Evolutionary conservation across 2,329 filamentous ascomycete species (phyloP).

Genomic region (Zarea fungicola): DNA sequence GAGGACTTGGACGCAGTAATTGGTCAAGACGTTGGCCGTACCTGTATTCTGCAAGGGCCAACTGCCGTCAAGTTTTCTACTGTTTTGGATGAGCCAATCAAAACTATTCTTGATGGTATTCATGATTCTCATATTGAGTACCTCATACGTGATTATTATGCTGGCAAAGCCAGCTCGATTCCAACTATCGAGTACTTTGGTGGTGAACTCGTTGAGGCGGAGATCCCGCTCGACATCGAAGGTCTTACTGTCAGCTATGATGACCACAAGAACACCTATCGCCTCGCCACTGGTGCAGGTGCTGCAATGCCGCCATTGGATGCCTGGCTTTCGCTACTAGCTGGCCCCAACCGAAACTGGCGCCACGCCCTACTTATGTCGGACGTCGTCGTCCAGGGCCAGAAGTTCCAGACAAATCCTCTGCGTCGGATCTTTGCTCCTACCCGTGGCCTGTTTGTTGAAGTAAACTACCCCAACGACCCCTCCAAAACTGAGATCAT

Average conservation of each 20-base stretch:
- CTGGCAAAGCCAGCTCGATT: conserved; percentile 64
- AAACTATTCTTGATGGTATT: conserved; percentile 88
- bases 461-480: conserved; percentile 77
- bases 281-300: conserved; percentile 70
- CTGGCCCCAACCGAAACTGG: conserved; percentile 84
- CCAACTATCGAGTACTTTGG: conserved; percentile 94
- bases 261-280: conserved; percentile 72
- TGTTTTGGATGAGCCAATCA: conserved; percentile 85
- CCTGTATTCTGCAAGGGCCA: conserved; percentile 93
- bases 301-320: conserved; percentile 72
- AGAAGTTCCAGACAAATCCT: conserved; percentile 96
- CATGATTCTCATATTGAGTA: conserved; percentile 81
- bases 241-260: conserved; percentile 81
- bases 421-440: conserved; percentile 89
- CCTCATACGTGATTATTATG: conserved; percentile 76
- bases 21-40: conserved; percentile 90
- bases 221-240: conserved; percentile 72
- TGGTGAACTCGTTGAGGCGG: conserved; percentile 70
- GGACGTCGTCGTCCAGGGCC: conserved; percentile 89
- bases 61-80: conserved; percentile 88
- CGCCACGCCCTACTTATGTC: conserved; percentile 90
- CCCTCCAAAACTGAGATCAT: conserved; percentile 77
- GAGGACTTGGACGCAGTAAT: conserved; percentile 96
- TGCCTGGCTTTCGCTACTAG: conserved; percentile 82
- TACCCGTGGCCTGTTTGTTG: conserved; percentile 78